A percentile compares a stretch with the other conserved stretches of the same genome.
phyloP scores from a whole-genome alignment of 2,329 filamentous ascomycete genomes.

The Tolypocladium cylindrosporum region DNA sequence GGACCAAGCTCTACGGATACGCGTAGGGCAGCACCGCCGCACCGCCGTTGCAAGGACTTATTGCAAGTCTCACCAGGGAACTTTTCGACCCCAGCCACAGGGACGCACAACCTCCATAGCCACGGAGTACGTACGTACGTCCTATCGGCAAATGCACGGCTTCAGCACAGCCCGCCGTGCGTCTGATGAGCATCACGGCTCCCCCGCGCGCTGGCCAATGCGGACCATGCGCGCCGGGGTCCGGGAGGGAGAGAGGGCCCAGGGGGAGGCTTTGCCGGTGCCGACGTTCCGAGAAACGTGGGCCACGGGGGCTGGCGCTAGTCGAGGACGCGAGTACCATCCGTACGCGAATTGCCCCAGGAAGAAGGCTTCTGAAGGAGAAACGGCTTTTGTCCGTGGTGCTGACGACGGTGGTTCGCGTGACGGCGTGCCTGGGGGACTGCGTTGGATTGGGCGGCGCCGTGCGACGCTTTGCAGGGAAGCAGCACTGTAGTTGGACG shows the following conservation, averaged over 20 bases:
- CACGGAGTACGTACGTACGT: too few species aligned
- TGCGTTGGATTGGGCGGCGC: background rate
- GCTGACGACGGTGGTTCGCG: background rate
- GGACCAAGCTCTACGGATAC: too few species aligned
- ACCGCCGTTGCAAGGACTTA: background rate
- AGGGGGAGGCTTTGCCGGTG: constrained; percentile 2
- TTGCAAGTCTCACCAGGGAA: background rate
- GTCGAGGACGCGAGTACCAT: background rate
- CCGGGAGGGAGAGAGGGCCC: background rate
- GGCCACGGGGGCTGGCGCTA: background rate
- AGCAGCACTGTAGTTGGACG: too few species aligned
- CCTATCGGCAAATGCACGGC: background rate
- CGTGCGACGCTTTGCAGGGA: background rate
- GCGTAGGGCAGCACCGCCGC: background rate
- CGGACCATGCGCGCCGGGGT: background rate
- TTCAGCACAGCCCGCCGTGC: background rate
- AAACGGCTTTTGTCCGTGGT: too few species aligned
- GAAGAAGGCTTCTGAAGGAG: background rate
- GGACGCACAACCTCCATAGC: background rate
- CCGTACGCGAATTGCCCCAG: too few species aligned
- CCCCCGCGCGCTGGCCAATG: background rate
- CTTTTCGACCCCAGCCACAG: background rate
- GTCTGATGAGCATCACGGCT: background rate
- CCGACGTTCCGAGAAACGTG: constrained; percentile 3
- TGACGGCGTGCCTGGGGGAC: background rate